Percentiles rank a stretch among this genome's conserved stretches.
Conservation (phyloP, 2,329 filamentous ascomycete species). For the Fusarium tupiense region DNA sequence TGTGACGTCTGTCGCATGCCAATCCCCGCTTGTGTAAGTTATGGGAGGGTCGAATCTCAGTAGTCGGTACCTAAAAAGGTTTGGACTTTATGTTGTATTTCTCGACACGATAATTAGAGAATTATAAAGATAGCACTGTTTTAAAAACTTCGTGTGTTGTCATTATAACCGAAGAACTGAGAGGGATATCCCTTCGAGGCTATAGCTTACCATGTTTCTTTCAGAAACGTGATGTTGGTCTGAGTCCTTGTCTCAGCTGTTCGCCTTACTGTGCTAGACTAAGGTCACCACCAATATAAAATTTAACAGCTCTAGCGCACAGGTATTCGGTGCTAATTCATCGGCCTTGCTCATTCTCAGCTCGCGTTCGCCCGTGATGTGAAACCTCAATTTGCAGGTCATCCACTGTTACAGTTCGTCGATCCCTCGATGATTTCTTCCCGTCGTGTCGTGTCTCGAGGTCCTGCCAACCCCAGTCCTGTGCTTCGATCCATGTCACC, state of each 20-base stretch:
- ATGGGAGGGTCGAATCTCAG: background rate
- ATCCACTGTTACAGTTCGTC: slow-evolving; percentile 20
- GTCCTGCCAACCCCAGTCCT: slow-evolving; percentile 35
- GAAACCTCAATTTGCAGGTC: slow-evolving; percentile 34
- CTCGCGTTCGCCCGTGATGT: slow-evolving; percentile 43
- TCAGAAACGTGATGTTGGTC: background rate
- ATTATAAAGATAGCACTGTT: background rate
- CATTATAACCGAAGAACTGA: too few species aligned
- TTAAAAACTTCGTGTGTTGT: background rate
- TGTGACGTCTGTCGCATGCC: slow-evolving; percentile 25
- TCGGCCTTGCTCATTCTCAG: slow-evolving; percentile 34
- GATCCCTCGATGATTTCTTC: slow-evolving; percentile 25
- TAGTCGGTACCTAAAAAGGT: background rate
- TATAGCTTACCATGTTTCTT: background rate
- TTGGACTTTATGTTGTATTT: background rate
- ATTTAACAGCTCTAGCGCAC: slow-evolving; percentile 26
- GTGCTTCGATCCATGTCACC: slow-evolving; percentile 41
- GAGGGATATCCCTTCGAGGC: background rate
- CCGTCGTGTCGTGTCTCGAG: slow-evolving; percentile 23
- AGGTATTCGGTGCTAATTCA: background rate
- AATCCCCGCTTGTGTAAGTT: slow-evolving; percentile 18
- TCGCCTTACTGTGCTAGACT: slow-evolving; percentile 25
- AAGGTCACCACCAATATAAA: background rate
- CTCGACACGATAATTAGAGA: too few species aligned
- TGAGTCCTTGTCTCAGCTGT: slow-evolving; percentile 26